Base-by-base conservation (phyloP, 257 asterid genomes). In the Nicotiana attenuata region DNA sequence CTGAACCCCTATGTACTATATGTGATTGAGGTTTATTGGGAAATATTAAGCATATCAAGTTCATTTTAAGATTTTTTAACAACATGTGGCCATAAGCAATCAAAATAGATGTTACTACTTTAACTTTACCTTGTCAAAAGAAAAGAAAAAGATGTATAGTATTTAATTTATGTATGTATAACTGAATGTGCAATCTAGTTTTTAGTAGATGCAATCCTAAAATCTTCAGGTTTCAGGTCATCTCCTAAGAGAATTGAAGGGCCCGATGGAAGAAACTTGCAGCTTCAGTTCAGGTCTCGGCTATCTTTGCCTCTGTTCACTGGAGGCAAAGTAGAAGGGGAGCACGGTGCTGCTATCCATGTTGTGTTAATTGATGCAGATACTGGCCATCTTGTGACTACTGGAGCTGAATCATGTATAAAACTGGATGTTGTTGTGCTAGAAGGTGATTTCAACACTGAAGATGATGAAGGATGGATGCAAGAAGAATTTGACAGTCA, bases 281-380 rank as follows among this genome's bases (percentile, higher is more conserved):
- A 94, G 92, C 97, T 96, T 79, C 95, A 88, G 80, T 96, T 92
- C 75, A 91, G 80, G 86, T 90, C 99, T 60, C 87, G 98, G 82
- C 94, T 96, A 14, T 92, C 99, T 64, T 90, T 94, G 81, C 99
- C 99, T n/a, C 91, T 96, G 76, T 96, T 92, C 86, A 96, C 99
- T 15, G 98, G 98, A 33, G 99, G 97, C 35, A 93, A 93, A 88
- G 97, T 96, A 61, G 97, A 94, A 91, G 99, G 99, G 26, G 99
- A 96, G 87, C 99, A 92, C 85, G 97, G 98, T 85, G 99, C 98
- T 80, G 14, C 97, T 14, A 92, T 94, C 82, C 98, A 96, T 82
- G 93, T 91, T 76, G 97, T 94, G 68, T 84, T 96, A 68, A 78
- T 92, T 63, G 99, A 96, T 85, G 88, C 88, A n/a, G 88, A 85